Conservation (phyloP, 2,329 filamentous ascomycete species). For the Trematosphaeria pertusa region DNA sequence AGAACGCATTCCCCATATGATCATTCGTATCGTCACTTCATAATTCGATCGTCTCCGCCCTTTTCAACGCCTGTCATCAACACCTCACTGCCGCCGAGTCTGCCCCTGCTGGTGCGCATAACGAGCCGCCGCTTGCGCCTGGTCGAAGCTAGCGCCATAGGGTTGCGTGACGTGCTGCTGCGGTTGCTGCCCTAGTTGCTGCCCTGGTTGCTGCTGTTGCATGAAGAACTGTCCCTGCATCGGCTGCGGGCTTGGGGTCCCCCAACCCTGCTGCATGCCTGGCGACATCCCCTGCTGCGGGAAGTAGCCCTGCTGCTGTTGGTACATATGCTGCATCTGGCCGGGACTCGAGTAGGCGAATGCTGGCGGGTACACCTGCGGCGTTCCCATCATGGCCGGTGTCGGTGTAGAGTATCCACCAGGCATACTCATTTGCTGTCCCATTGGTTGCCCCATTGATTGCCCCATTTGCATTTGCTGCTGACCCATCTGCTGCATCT, state of each 20-base stretch:
- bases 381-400: conserved; percentile 32
- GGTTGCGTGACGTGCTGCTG: conserved; percentile 32
- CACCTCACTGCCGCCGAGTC: conserved; percentile 13
- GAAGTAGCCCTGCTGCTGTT: conserved; percentile 36
- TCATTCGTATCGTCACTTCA: neutral
- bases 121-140: conserved; percentile 36
- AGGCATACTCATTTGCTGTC: conserved; percentile 1
- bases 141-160: conserved; percentile 40
- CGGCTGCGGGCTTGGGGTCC: conserved; percentile 31
- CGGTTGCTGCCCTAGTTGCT: conserved; percentile 29
- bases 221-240: conserved; percentile 36
- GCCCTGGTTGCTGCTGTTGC: conserved; percentile 19
- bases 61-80: conserved; percentile 2
- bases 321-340: conserved; percentile 38
- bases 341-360: conserved; percentile 36
- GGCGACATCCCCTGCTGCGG: conserved; percentile 34
- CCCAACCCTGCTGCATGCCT: conserved; percentile 38
- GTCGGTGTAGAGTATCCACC: conserved; percentile 5
- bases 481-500: conserved; percentile 36
- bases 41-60: neutral
- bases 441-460: conserved; percentile 7
- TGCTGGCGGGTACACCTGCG: conserved; percentile 15
- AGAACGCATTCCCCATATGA: no score
- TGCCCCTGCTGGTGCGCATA: conserved; percentile 35
- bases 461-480: conserved; percentile 35